Evolutionary conservation across 345 rosid species (phyloP).

Genomic region (Eucalyptus cladocalyx): DNA sequence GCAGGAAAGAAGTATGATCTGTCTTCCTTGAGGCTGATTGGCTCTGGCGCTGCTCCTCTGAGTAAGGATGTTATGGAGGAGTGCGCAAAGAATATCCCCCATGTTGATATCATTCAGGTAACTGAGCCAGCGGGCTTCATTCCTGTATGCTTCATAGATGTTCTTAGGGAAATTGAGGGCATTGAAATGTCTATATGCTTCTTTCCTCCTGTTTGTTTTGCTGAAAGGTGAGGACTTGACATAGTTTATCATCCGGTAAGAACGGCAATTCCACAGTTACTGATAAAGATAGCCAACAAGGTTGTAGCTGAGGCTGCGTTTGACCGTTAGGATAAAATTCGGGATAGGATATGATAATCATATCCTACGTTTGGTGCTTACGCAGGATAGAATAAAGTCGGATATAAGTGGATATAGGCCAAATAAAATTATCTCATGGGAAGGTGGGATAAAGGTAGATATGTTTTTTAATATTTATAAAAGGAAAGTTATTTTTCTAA

Average conservation of each 20-base stretch:
- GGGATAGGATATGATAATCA: no score
- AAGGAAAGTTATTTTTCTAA: no score
- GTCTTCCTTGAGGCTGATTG: constrained; percentile 16
- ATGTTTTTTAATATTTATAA: no score
- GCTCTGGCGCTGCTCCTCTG: constrained; percentile 37
- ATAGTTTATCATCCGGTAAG: background rate
- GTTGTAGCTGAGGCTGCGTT: no score
- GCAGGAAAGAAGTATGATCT: constrained; percentile 13
- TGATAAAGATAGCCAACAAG: background rate
- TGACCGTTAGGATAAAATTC: no score
- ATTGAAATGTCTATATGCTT: background rate
- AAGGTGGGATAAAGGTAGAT: no score
- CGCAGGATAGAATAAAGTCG: no score
- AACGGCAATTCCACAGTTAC: background rate
- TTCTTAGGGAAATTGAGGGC: background rate
- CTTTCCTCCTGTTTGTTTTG: background rate
- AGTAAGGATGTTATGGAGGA: constrained; percentile 26
- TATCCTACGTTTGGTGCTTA: no score
- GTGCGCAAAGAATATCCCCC: constrained; percentile 9
- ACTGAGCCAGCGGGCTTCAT: background rate
- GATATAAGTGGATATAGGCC: rapidly evolving
- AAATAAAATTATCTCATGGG: no score
- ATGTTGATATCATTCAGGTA: constrained; percentile 14
- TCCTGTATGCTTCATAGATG: background rate
- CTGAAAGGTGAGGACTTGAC: background rate